phyloP scores from a whole-genome alignment of 805 yeast genomes.

The Nakazawaea wyomingensis region DNA sequence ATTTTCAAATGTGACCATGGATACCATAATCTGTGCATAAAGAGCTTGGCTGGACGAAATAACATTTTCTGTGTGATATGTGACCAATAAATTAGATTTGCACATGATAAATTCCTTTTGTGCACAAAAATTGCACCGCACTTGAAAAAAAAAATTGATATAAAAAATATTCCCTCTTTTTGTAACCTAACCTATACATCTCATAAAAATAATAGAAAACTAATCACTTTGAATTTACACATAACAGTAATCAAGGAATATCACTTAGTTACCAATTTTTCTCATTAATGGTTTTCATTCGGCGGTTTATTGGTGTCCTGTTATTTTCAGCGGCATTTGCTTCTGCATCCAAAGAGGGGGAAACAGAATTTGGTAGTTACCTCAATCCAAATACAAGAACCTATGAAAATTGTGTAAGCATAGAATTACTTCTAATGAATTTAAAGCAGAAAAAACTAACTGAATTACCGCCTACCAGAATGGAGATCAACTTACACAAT shows the following conservation, averaged over 20 bases:
- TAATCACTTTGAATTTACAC: too few relatives aligned
- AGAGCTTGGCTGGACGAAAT: slow-evolving; percentile 34
- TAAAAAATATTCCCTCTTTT: neutral
- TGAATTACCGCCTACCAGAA: neutral
- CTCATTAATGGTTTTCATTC: too few relatives aligned
- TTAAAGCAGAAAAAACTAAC: neutral
- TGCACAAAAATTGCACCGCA: too few relatives aligned
- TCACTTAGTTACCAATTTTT: too few relatives aligned
- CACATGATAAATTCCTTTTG: too few relatives aligned
- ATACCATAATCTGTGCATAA: slow-evolving; percentile 55
- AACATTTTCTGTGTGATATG: slow-evolving; percentile 37
- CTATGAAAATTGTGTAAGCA: slow-evolving; percentile 28
- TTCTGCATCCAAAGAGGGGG: slow-evolving; percentile 2
- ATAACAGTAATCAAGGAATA: too few relatives aligned
- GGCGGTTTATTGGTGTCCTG: too few relatives aligned
- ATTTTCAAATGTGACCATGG: slow-evolving; percentile 65
- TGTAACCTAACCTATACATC: too few relatives aligned
- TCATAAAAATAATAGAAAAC: neutral
- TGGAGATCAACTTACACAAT: slow-evolving; percentile 21
- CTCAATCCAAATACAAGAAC: slow-evolving; percentile 42
- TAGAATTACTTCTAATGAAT: neutral
- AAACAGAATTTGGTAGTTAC: slow-evolving; percentile 35
- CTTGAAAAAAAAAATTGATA: neutral
- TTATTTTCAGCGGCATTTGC: neutral
- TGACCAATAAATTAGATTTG: slow-evolving; percentile 16